These are phyloP conservation scores for Candida taoyuanica DNA, from an alignment of 805 yeast species.

Conservation along the genomic window DNA sequence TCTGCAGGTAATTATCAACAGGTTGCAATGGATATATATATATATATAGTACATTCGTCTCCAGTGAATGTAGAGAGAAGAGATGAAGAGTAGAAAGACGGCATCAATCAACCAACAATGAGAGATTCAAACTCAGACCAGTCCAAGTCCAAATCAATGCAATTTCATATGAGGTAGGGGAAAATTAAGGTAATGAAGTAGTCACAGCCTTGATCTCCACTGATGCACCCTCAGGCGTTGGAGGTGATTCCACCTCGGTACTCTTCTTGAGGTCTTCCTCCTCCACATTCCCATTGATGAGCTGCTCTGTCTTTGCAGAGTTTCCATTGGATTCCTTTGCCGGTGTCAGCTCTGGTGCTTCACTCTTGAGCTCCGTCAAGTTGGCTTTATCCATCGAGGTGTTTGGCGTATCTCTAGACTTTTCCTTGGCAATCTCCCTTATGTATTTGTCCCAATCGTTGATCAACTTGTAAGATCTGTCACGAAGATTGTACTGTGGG, in stretches of 20 bases:
- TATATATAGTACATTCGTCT: slow-evolving; percentile 1
- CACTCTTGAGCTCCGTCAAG: slow-evolving; percentile 1
- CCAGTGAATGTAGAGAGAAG: neutral
- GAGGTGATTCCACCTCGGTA: neutral
- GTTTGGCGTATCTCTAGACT: slow-evolving; percentile 17
- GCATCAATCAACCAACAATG: too few species aligned
- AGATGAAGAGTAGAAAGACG: too few species aligned
- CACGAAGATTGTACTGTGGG: slow-evolving; percentile 42
- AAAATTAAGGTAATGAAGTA: neutral
- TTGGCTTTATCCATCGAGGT: slow-evolving; percentile 9
- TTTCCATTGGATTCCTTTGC: neutral
- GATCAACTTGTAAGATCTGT: slow-evolving; percentile 38
- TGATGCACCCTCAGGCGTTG: too few species aligned
- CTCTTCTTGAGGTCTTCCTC: too few species aligned
- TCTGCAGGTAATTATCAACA: too few species aligned
- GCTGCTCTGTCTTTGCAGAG: too few species aligned
- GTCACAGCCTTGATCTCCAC: neutral
- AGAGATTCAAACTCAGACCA: neutral
- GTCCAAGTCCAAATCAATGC: neutral
- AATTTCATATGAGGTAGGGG: neutral
- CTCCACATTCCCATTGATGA: too few species aligned
- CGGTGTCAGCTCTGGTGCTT: neutral
- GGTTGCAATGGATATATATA: too few species aligned
- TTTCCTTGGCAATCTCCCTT: slow-evolving; percentile 34
- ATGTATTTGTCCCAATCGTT: slow-evolving; percentile 38